Evolutionary conservation across 306 rosid genomes (phyloP), one percentile per base, ranked within the genome.

Genomic region (Cucurbita argyrosperma): DNA sequence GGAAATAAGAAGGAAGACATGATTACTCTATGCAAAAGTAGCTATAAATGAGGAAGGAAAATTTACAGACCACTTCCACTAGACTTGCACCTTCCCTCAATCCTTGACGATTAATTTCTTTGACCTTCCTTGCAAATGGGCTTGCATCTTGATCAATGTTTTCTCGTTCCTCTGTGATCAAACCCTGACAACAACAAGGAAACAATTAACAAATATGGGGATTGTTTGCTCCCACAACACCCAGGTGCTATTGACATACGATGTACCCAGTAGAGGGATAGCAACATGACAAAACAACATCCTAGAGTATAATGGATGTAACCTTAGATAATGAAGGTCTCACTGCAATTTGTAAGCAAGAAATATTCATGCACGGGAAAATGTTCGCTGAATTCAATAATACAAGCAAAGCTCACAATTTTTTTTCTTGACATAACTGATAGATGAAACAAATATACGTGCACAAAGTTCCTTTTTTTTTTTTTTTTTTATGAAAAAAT

Each of bases 61-160:
- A 77, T 80, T 82, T 45, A 89, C 97, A 0, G 46, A 95, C 99
- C 99, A 95, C 99, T 87, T 95, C 97, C 35, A 60, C 92, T 47
- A 95, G 96, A 83, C 96, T 95, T 69, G 99, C 90, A 46, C 97
- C 99, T 85, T 95, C 99, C 76, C 72, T 77, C 76, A 95, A 86
- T 76, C 97, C 97, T 83, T 95, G 99, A 78, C 97, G 97, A 62
- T 80, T 76, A 59, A 80, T 83, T 86, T 95, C 96, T 58, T 87
- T 89, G 79, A 84, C 79, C 50, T 85, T 95, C 79, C 91, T 88
- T 43, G 99, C 99, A 85, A 95, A 95, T 43, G 96, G 96, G 67
- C 74, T 86, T 18, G 96, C 99, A 54, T 95, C 97, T 74, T 85
- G 95, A 84, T 91, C 99, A 77, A 95, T 66, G 78, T 83, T 76